Conservation (phyloP, 148 eudicot genomes). For the Linanthus parryae region DNA sequence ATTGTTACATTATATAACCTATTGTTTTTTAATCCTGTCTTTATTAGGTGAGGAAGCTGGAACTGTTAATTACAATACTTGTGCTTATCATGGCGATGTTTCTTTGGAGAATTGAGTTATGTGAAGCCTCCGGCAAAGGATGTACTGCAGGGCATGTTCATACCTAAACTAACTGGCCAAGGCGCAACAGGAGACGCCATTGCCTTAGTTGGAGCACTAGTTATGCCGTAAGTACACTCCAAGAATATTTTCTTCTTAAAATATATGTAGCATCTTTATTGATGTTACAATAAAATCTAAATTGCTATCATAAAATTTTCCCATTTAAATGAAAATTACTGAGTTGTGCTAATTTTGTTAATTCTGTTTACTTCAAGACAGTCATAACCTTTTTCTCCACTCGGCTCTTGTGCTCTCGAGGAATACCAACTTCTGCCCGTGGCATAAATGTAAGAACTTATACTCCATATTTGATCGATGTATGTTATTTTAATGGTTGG, state of each 20-base stretch:
- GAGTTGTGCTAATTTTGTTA: neutral
- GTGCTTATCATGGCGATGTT: constrained; percentile 75
- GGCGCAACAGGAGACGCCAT: constrained; percentile 64
- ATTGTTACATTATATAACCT: too few species aligned
- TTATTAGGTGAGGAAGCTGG: constrained; percentile 60
- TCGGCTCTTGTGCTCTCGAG: constrained; percentile 77
- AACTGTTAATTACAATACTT: constrained; percentile 44
- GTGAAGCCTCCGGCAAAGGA: constrained; percentile 54
- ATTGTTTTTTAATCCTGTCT: too few species aligned
- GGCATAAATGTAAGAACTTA: constrained; percentile 21
- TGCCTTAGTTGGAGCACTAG: constrained; percentile 61
- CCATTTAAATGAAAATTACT: too few species aligned
- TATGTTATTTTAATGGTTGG: too few species aligned
- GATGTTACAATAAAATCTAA: too few species aligned
- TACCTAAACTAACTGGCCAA: constrained; percentile 53
- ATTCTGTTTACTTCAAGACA: constrained; percentile 11
- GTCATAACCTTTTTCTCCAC: constrained; percentile 80
- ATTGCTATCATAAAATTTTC: too few species aligned
- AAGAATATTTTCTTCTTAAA: too few species aligned
- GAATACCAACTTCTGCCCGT: constrained; percentile 47
- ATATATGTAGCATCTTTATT: too few species aligned
- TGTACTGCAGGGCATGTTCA: constrained; percentile 51
- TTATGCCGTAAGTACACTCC: constrained; percentile 60
- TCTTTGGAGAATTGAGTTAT: constrained; percentile 57
- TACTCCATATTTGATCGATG: too few species aligned